Base-by-base conservation (phyloP, 768 basidiomycete species). In the Sistotremastrum suecicum region DNA sequence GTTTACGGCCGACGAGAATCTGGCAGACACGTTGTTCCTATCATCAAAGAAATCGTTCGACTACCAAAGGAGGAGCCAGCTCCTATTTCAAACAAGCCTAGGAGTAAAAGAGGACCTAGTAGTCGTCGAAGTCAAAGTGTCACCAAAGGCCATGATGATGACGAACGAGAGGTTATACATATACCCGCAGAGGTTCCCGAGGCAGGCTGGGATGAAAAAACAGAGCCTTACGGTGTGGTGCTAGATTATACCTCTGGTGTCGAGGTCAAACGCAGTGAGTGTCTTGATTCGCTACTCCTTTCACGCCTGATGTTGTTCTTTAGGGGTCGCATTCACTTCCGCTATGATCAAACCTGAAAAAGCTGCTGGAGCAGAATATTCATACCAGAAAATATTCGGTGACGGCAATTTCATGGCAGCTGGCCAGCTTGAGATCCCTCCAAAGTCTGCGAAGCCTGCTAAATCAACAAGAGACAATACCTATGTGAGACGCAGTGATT, bases 401-500 rank as follows among this genome's bases (percentile, higher is more conserved):
- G 94, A 98, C 51, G 85, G 78, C 40, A 78, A 86, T 39, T 97
- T 87, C 58, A 78, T 97, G 49, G 94, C 91, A 1, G 83, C 88
- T 32, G 95, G 95, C 0, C 77, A 90, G 51, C 69, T 98, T 39
- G 68, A 74, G 44, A 83, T 98, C 37, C 89, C 89, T 3, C 76
- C 83, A 1, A 67, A 74, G 5, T 74, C 75, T n/a, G 68, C 74
- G 49, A 99, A 99, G 62, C 84, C 85, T 9, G 78, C 74, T 48
- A 98, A 98, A 59, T 73, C 75, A 28, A 78, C 90, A 1, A 91
- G 85, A 58, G 95, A 98, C 56, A 99, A 98, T 53, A 87, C 87
- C 29, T 92, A 86, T 58, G 88, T 90, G 50, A 53, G 85, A 69
- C 6, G 28, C 34, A 37, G 4, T n/a, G 3, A 20, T 20, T 20